Percentiles rank a stretch among this genome's conserved stretches.
Conservation (phyloP, 768 basidiomycete genomes). For the Lentinula aciculospora region DNA sequence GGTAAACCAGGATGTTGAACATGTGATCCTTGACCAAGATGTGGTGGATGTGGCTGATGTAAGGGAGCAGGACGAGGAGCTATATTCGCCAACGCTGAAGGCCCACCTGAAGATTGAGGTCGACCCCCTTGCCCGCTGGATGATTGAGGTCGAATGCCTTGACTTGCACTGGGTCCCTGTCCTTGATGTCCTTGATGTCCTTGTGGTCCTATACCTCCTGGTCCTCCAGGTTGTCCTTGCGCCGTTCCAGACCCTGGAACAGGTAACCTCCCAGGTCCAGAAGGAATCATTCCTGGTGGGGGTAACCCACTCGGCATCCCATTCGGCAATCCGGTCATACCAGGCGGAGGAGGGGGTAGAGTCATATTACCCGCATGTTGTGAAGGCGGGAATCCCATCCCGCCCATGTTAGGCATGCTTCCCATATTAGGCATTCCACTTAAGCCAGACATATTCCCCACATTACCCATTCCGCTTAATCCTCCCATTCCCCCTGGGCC, state of each 20-base stretch:
- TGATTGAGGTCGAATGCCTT: not conserved
- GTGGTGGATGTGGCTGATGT: no score
- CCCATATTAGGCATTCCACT: no score
- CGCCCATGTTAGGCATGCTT: no score
- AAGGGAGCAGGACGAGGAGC: not conserved
- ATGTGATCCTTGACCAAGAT: no score
- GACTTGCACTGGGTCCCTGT: not conserved
- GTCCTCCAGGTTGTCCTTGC: not conserved
- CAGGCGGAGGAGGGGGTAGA: no score
- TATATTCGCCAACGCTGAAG: not conserved
- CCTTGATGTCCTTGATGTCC: not conserved
- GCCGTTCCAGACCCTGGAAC: not conserved
- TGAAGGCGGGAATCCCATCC: no score
- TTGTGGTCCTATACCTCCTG: not conserved
- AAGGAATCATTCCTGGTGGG: no score
- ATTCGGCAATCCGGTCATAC: no score
- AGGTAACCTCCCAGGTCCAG: no score
- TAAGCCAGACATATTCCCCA: not conserved
- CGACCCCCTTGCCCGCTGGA: not conserved
- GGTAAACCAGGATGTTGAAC: not conserved
- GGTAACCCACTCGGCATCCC: no score
- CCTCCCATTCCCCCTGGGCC: conserved; percentile 9
- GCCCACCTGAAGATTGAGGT: not conserved
- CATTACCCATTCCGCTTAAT: not conserved
- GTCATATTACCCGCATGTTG: no score